Conservation (phyloP, 805 yeast species). For the Candida maesae region DNA sequence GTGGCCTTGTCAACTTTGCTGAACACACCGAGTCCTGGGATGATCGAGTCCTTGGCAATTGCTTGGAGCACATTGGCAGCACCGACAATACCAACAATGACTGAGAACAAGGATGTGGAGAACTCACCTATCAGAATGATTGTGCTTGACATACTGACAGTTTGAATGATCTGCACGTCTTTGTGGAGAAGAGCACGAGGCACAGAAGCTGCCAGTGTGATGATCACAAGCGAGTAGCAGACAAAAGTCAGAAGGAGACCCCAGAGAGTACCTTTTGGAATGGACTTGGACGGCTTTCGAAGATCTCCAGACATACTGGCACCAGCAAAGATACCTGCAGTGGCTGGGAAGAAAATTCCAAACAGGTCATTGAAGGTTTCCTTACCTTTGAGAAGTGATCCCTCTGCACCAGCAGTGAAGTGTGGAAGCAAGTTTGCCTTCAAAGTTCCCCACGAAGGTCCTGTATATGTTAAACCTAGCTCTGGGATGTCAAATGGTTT, state of each 20-base stretch:
- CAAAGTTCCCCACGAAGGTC: conserved; percentile 67
- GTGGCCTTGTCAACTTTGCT: conserved; percentile 42
- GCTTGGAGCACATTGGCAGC: conserved; percentile 92
- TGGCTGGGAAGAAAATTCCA: conserved; percentile 96
- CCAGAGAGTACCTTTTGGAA: conserved; percentile 90
- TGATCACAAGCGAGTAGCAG: conserved; percentile 74
- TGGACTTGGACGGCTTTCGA: conserved; percentile 77
- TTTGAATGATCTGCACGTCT: conserved; percentile 84
- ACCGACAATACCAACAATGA: conserved; percentile 93
- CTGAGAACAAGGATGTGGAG: conserved; percentile 86
- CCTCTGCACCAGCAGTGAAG: conserved; percentile 90
- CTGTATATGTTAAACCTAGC: conserved; percentile 55
- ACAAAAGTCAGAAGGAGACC: conserved; percentile 76
- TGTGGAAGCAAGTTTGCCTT: conserved; percentile 67
- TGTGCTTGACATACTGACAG: conserved; percentile 64
- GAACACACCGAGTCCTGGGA: conserved; percentile 74
- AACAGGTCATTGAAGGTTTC: conserved; percentile 84
- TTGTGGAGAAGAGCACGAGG: conserved; percentile 73
- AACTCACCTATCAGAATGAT: conserved; percentile 84
- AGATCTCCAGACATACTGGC: conserved; percentile 98
- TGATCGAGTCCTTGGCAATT: conserved; percentile 78
- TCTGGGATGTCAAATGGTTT: conserved; percentile 57
- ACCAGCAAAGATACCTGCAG: conserved; percentile 98
- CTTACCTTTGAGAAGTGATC: conserved; percentile 55
- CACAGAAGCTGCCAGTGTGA: conserved; percentile 73